Base-by-base conservation (phyloP, 805 yeast species). In the Nakazawaea wickerhamii region DNA sequence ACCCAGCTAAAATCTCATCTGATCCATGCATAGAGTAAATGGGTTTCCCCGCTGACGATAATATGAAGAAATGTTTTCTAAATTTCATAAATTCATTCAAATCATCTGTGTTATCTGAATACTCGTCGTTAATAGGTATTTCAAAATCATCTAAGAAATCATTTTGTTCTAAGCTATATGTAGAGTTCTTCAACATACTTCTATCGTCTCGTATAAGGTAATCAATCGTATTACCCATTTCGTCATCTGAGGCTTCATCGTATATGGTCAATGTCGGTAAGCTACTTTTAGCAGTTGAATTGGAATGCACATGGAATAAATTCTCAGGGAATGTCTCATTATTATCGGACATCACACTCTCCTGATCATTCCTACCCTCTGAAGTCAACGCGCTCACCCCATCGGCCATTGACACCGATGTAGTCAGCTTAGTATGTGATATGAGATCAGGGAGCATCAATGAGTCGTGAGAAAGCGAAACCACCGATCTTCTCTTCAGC, bases 21-120 rank as follows among this genome's bases (percentile, higher is more conserved):
- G 77, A 65, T 2, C 93, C 95, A 55, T 80, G 77, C 70, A 81
- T 67, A 2, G 95, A 77, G 59, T 83, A 89, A 5, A 89, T 81
- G 2, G 95, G 95, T 57, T 89, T 89, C 0, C 96, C 96, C 1
- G 96, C 95, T 2, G 80, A 65, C 0, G 95, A 84, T 8, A 89
- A 65, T 3, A 89, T 75, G 51, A 86, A 83, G 54, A 83, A 85
- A 46, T 88, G 95, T 57, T 87, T 88, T 35, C 61, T 61, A 21
- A 59, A 57, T 3, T 49, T 35, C 30, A 67, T 59, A 46, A 71
- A 70, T 22, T 40, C 26, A 4, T 59, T 59, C 30, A 56, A 48
- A 35, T 56, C 56, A 9, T 49, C 38, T 19, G 49, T 49, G 32
- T 50, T 51, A 41, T 63, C 69, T 9, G 63, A 55, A 18, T 36